phyloP scores from a whole-genome alignment of 116 monocot genomes.

The Iris pallida region DNA sequence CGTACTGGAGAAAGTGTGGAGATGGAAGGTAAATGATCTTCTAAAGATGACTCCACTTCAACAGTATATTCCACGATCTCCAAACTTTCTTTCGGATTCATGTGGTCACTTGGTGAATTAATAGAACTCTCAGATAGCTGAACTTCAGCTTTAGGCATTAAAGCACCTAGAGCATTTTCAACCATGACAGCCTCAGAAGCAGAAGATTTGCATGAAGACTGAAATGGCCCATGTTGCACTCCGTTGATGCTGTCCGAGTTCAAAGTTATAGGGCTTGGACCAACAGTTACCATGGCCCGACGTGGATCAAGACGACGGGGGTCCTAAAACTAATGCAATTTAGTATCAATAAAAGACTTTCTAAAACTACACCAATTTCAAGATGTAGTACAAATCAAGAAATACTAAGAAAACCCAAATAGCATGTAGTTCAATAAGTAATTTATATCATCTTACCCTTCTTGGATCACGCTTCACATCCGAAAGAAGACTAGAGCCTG shows the following conservation, averaged over 20 bases:
- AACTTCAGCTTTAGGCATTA: constrained; percentile 22
- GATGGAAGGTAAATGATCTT: constrained; percentile 24
- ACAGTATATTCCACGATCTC: constrained; percentile 17
- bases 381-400: background rate
- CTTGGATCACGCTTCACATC: constrained; percentile 93
- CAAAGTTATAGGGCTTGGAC: constrained; percentile 14
- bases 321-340: constrained; percentile 56
- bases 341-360: constrained; percentile 11
- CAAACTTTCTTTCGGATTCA: constrained; percentile 21
- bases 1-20: constrained; percentile 30
- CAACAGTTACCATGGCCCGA: constrained; percentile 29
- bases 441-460: constrained; percentile 57
- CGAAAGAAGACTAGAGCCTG: constrained; percentile 24
- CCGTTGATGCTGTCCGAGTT: constrained; percentile 26
- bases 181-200: constrained; percentile 13
- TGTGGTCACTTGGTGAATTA: constrained; percentile 12
- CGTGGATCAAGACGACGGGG: constrained; percentile 97
- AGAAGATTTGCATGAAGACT: constrained; percentile 22
- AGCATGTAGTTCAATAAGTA: background rate
- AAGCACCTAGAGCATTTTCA: constrained; percentile 21
- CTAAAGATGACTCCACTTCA: constrained; percentile 24
- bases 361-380: background rate
- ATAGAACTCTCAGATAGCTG: constrained; percentile 26
- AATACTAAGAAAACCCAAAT: constrained; percentile 1
- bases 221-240: constrained; percentile 21